Conservation (phyloP, 768 basidiomycete genomes). For the Chalciporus piperatus region DNA sequence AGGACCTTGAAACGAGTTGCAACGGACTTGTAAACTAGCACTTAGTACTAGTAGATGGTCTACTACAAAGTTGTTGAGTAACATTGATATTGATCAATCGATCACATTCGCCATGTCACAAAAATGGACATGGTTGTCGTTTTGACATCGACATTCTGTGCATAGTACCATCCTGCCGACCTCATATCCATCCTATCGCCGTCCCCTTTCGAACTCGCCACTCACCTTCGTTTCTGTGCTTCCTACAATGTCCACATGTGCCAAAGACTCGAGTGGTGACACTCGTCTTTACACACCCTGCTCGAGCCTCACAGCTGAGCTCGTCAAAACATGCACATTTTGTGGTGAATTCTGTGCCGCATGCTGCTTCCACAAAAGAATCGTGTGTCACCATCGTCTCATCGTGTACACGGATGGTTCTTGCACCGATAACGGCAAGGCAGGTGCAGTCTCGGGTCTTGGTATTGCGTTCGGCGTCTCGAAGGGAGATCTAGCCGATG, state of each 20-base stretch:
- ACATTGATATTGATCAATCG: too few species aligned
- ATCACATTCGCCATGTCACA: too few species aligned
- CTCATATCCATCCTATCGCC: too few species aligned
- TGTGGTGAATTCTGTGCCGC: conserved; percentile 2
- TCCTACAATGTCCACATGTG: not conserved
- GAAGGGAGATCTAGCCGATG: too few species aligned
- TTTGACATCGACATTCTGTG: too few species aligned
- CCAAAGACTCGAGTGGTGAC: not conserved
- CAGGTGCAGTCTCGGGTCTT: conserved; percentile 9
- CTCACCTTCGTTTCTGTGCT: not conserved
- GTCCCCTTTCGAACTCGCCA: too few species aligned
- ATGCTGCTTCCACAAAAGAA: conserved; percentile 1
- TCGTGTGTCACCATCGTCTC: conserved; percentile 15
- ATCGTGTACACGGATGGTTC: conserved; percentile 33
- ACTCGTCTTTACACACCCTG: not conserved
- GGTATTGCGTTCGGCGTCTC: not conserved
- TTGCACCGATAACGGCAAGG: conserved; percentile 26
- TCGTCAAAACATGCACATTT: not conserved
- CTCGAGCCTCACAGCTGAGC: not conserved
- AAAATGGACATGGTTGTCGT: too few species aligned
- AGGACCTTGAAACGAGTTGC: too few species aligned
- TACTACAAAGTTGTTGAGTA: too few species aligned
- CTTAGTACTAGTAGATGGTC: too few species aligned
- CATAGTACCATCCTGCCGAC: too few species aligned
- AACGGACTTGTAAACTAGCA: too few species aligned